phyloP scores from a whole-genome alignment of 352 stramenopile genomes.

The Pythium phragmitis region DNA sequence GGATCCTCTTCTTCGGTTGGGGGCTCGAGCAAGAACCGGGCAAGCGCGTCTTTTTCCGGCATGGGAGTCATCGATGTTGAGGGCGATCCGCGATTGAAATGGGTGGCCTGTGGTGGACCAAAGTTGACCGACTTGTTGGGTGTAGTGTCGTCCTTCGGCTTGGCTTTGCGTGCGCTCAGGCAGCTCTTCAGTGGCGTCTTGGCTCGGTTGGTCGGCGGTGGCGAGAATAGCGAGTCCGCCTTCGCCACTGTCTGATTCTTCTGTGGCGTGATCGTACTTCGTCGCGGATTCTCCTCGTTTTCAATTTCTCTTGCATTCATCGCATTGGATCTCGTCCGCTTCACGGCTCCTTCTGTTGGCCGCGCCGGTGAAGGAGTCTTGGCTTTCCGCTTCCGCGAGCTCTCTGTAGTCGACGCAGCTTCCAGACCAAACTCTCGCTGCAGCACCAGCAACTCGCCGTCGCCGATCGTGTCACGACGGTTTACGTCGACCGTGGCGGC shows the following conservation, averaged over 20 bases:
- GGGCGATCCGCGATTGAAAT: conserved; percentile 79
- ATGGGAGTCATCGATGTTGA: conserved; percentile 89
- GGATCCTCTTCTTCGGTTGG: conserved; percentile 53
- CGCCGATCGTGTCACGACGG: conserved; percentile 63
- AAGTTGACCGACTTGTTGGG: conserved; percentile 86
- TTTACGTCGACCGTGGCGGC: conserved; percentile 13
- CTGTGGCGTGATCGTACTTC: conserved; percentile 10
- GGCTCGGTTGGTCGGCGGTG: conserved; percentile 18
- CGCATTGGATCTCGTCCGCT: conserved; percentile 11
- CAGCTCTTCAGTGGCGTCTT: conserved; percentile 73
- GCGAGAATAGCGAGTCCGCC: conserved; percentile 19
- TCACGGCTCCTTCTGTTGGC: not conserved
- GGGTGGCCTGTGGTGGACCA: conserved; percentile 66
- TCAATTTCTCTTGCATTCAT: too few relatives aligned
- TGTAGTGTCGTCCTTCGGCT: conserved; percentile 37
- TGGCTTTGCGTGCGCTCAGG: conserved; percentile 68
- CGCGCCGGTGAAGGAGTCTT: conserved; percentile 7
- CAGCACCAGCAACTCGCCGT: conserved; percentile 22
- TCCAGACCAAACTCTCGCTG: conserved; percentile 21
- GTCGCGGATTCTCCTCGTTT: not conserved
- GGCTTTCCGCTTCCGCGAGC: not conserved
- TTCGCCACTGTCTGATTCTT: not conserved
- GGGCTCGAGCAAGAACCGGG: conserved; percentile 57
- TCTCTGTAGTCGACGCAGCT: not conserved
- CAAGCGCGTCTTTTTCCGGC: conserved; percentile 49